phyloP scores from a whole-genome alignment of 371 early-diverging fungal genomes.

The Mortierella sp. region DNA sequence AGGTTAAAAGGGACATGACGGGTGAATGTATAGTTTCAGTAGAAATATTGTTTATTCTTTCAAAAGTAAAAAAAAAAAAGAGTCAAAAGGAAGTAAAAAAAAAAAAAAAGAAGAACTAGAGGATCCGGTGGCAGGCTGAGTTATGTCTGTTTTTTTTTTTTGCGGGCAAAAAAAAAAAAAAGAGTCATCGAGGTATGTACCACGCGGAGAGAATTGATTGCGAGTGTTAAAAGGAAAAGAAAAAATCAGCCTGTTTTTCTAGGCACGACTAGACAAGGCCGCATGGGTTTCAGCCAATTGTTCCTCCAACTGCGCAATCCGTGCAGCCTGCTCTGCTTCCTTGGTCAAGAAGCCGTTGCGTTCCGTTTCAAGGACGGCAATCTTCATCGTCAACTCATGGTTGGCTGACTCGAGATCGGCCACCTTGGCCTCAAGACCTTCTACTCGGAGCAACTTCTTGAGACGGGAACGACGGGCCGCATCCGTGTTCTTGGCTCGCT shows the following conservation, averaged over 20 bases:
- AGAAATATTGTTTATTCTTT: too few relatives aligned
- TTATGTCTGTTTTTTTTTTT: too few relatives aligned
- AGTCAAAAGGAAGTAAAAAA: too few relatives aligned
- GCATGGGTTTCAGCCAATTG: slow-evolving; percentile 75
- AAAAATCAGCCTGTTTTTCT: neutral
- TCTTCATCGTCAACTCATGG: slow-evolving; percentile 61
- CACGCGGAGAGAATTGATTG: too few relatives aligned
- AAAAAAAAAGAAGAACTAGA: too few relatives aligned
- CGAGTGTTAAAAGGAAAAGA: slow-evolving; percentile 1
- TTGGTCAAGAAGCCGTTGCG: slow-evolving; percentile 64
- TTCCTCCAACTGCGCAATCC: slow-evolving; percentile 69
- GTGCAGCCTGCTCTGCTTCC: slow-evolving; percentile 69
- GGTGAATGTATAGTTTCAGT: too few relatives aligned
- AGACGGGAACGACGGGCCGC: slow-evolving; percentile 93
- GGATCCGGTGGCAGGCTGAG: too few relatives aligned
- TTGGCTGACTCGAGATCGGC: slow-evolving; percentile 82
- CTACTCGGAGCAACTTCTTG: slow-evolving; percentile 85
- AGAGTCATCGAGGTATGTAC: too few relatives aligned
- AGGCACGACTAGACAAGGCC: slow-evolving; percentile 45
- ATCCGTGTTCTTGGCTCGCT: slow-evolving; percentile 90
- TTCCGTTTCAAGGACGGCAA: slow-evolving; percentile 80
- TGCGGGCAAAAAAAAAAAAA: too few relatives aligned
- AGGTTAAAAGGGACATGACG: too few relatives aligned
- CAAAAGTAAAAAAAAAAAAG: too few relatives aligned
- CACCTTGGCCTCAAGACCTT: slow-evolving; percentile 81